These are phyloP conservation scores for Craspedostauros australis DNA, from an alignment of 108 stramenopile species.

Conservation along the genomic window DNA sequence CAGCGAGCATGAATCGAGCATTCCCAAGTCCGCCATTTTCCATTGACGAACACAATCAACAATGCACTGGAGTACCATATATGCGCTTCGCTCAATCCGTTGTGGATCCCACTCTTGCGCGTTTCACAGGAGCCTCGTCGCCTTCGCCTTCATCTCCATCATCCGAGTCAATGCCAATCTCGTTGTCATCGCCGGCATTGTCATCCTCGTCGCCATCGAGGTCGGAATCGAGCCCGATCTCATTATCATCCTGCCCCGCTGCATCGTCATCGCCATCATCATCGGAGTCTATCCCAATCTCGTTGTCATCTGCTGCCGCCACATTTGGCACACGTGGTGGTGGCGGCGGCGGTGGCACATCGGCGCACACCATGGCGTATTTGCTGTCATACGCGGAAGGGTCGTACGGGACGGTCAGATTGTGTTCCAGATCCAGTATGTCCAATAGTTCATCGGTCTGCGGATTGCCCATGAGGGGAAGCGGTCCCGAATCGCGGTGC, in stretches of 20 bases:
- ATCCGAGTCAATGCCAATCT: no score
- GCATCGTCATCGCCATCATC: constrained; percentile 6
- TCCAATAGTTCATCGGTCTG: constrained; percentile 82
- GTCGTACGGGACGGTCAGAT: constrained; percentile 64
- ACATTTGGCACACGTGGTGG: constrained; percentile 7
- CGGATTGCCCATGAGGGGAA: constrained; percentile 79
- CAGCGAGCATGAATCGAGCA: no score
- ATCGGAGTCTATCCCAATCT: constrained; percentile 43
- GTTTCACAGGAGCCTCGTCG: constrained; percentile 6
- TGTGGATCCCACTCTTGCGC: background rate
- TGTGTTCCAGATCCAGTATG: constrained; percentile 72
- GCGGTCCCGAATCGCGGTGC: constrained; percentile 16
- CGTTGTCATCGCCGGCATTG: constrained; percentile 3
- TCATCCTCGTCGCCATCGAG: background rate
- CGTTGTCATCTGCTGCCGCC: no score
- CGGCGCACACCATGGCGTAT: background rate
- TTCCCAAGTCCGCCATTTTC: no score
- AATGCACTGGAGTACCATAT: no score
- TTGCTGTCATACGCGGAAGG: background rate
- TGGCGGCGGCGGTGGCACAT: background rate
- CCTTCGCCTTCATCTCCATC: constrained; percentile 17
- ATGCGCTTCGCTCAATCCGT: no score
- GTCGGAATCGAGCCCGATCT: background rate
- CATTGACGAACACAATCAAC: no score
- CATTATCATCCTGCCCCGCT: constrained; percentile 2